Evolutionary conservation across 2,329 filamentous ascomycete genomes (phyloP), one percentile per base, ranked within the genome.

Genomic region (Metarhizium rileyi): DNA sequence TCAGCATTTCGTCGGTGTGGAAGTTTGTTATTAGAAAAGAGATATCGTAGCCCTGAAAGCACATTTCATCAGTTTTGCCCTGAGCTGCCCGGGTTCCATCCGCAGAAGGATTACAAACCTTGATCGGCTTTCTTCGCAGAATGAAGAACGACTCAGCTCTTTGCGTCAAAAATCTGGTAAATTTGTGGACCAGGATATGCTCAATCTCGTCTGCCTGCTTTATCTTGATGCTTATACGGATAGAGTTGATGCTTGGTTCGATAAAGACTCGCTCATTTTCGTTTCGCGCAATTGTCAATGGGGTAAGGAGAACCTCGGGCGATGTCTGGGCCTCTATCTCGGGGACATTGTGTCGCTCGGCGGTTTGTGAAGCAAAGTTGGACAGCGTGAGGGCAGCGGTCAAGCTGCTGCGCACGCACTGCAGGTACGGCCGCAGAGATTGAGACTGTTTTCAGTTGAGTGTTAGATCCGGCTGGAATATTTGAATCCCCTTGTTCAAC

Each of bases 181-280:
- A 97, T 72, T 98, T 98, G 74, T 97, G 93, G 56, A 98, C 93
- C 54, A 98, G 75, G 56, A 98, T 97, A 66, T 94, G 82, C 70
- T 98, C 93, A 62, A 97, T 98, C 74, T 98, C 93, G 69, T 98
- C 93, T 54, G 93, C 93, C 76, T 98, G 93, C 75, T 98, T 98
- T 70, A 98, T 96, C 76, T 91, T 89, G 74, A 98, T 95, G 78
- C 89, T 95, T 63, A 98, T 87, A 59, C 93, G 86, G 59, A 98
- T 87, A 59, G 87, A 94, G 78, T 98, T 98, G 73, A 97, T 86
- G 68, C 87, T 93, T 48, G 93, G 90, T 73, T 97, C 91, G 65
- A 97, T 95, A 53, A 95, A 76, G 58, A 98, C 91, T 60, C 87
- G 84, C 78, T 98, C 93, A 67, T 96, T 95, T 71, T 97, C 90